A percentile compares a stretch with the other conserved stretches of the same genome.
Conservation (phyloP, 2,329 filamentous ascomycete genomes). For the Biscogniauxia sp. region DNA sequence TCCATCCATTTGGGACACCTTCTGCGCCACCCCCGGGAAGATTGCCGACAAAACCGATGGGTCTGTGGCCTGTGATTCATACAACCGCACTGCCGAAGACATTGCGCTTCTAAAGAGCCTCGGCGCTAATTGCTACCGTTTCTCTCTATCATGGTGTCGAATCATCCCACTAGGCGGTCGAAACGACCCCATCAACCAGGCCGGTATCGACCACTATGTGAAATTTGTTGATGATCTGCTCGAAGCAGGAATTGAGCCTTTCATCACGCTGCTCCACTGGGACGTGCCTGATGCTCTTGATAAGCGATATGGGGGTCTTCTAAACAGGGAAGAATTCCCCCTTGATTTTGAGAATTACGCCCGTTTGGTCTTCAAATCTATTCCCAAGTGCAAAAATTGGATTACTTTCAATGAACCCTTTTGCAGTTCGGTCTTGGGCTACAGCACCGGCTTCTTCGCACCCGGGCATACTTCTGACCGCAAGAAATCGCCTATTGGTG, state of each 20-base stretch:
- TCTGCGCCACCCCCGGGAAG: constrained; percentile 77
- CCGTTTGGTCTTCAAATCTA: constrained; percentile 68
- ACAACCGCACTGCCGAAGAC: constrained; percentile 75
- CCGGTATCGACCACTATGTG: constrained; percentile 74
- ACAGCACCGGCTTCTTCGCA: constrained; percentile 74
- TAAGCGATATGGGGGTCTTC: constrained; percentile 75
- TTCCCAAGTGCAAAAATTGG: constrained; percentile 81
- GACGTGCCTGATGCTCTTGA: constrained; percentile 78
- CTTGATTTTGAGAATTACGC: constrained; percentile 80
- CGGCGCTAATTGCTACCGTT: constrained; percentile 74
- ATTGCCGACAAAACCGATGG: constrained; percentile 76
- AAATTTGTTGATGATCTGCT: constrained; percentile 76
- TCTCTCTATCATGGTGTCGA: constrained; percentile 81
- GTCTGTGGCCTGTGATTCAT: constrained; percentile 80
- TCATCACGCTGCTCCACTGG: constrained; percentile 87
- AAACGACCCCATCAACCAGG: constrained; percentile 76
- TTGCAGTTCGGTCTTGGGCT: constrained; percentile 79
- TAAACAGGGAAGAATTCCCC: constrained; percentile 80
- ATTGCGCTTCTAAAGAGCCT: constrained; percentile 73
- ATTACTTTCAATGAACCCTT: constrained; percentile 90
- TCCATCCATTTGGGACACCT: constrained; percentile 87
- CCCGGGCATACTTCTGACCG: constrained; percentile 80
- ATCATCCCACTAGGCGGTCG: constrained; percentile 85
- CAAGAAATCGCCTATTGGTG: constrained; percentile 65
- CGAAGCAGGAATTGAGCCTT: constrained; percentile 72